A percentile compares a stretch with the other conserved stretches of the same genome.
Conservation (phyloP, 345 rosid species). For the Geranium brycei region DNA sequence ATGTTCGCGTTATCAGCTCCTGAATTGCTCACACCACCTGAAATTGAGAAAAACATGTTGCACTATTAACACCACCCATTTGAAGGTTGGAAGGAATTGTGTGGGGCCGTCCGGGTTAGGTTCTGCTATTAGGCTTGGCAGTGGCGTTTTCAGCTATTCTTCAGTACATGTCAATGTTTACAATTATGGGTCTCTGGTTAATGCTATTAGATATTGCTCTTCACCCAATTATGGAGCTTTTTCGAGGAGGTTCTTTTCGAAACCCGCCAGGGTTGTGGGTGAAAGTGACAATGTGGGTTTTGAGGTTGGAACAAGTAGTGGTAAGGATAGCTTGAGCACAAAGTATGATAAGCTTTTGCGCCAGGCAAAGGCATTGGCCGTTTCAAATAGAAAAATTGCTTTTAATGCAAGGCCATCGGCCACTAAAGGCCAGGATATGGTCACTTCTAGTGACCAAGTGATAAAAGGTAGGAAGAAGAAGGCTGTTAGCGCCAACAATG, state of each 20-base stretch:
- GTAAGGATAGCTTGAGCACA: slow-evolving; percentile 8
- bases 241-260: slow-evolving; percentile 29
- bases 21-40: slow-evolving; percentile 17
- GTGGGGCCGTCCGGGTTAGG: slow-evolving; percentile 8
- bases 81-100: slow-evolving; percentile 3
- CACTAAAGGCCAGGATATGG: slow-evolving; percentile 9
- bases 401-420: background rate
- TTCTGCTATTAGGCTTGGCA: slow-evolving; percentile 10
- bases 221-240: slow-evolving; percentile 8
- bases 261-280: slow-evolving; percentile 13
- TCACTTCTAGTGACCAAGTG: slow-evolving; percentile 17
- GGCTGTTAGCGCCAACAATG: slow-evolving; percentile 34
- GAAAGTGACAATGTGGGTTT: slow-evolving; percentile 12
- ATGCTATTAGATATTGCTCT: slow-evolving; percentile 10
- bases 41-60: slow-evolving; percentile 17
- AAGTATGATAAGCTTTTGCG: slow-evolving; percentile 22
- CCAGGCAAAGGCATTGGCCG: slow-evolving; percentile 24
- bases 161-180: slow-evolving; percentile 11
- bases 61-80: slow-evolving; percentile 4
- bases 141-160: slow-evolving; percentile 13
- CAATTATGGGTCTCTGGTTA: slow-evolving; percentile 14
- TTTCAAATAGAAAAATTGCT: slow-evolving; percentile 11
- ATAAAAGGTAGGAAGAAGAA: slow-evolving; percentile 18
- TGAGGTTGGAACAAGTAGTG: slow-evolving; percentile 9
- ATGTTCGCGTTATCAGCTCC: slow-evolving; percentile 7